Conservation (phyloP, 352 stramenopile species). For the Phytophthora sp. region DNA sequence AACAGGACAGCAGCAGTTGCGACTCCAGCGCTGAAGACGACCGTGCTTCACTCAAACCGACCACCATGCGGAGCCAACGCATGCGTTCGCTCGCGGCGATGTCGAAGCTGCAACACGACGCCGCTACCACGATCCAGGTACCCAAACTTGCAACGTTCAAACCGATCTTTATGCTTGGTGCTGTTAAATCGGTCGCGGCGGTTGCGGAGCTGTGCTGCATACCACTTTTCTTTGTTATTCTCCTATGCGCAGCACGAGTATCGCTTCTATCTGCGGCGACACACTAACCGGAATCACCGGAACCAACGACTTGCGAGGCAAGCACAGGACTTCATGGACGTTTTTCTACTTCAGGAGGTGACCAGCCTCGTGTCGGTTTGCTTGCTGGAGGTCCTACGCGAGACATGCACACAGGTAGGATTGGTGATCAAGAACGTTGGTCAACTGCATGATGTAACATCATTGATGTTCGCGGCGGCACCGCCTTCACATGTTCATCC, state of each 20-base stretch:
- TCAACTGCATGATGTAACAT: background rate
- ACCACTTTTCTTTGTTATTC: background rate
- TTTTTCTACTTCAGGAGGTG: constrained; percentile 43
- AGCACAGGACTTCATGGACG: constrained; percentile 37
- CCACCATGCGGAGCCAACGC: constrained; percentile 43
- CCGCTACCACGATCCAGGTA: constrained; percentile 56
- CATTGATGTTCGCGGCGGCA: background rate
- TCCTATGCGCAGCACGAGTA: constrained; percentile 44
- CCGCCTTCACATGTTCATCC: constrained; percentile 8
- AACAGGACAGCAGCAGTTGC: constrained; percentile 20
- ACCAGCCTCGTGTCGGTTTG: constrained; percentile 39
- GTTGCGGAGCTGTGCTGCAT: background rate
- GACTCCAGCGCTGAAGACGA: constrained; percentile 21
- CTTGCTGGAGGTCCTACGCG: constrained; percentile 49
- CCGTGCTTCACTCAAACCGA: background rate
- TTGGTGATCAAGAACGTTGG: background rate
- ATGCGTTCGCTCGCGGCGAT: constrained; percentile 54
- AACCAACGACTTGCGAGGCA: constrained; percentile 22
- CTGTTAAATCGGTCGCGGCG: background rate
- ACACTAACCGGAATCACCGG: constrained; percentile 26
- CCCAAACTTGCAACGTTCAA: background rate
- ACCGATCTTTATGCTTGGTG: background rate
- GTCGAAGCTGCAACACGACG: constrained; percentile 50
- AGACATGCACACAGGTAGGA: constrained; percentile 39
- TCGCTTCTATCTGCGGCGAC: constrained; percentile 44